phyloP scores from a whole-genome alignment of 305 asterid genomes.

The Plantago coronopus region DNA sequence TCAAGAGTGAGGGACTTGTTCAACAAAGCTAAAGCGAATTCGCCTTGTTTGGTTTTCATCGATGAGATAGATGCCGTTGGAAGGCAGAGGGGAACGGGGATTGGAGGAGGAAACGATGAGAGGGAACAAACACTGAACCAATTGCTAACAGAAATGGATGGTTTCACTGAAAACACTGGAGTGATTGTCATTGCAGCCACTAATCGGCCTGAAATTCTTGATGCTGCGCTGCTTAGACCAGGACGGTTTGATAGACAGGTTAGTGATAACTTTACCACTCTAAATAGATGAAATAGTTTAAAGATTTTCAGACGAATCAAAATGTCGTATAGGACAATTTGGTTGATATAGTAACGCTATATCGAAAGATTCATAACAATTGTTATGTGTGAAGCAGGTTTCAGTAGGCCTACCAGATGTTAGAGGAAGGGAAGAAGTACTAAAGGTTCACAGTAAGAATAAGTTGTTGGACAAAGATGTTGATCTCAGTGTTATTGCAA shows the following conservation, averaged over 20 bases:
- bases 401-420: constrained; percentile 57
- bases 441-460: constrained; percentile 49
- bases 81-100: constrained; percentile 67
- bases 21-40: constrained; percentile 53
- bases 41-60: constrained; percentile 63
- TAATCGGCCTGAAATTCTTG: constrained; percentile 70
- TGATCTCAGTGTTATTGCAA: constrained; percentile 50
- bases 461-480: constrained; percentile 46
- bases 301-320: no score
- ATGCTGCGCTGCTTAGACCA: constrained; percentile 64
- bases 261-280: not conserved
- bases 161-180: constrained; percentile 53
- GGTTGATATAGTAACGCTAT: no score
- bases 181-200: constrained; percentile 72
- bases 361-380: not conserved
- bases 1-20: constrained; percentile 72
- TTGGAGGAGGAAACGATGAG: constrained; percentile 78
- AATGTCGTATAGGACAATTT: not conserved
- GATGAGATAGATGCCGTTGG: constrained; percentile 82
- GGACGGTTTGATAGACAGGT: constrained; percentile 80
- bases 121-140: constrained; percentile 75
- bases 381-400: constrained; percentile 30
- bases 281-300: not conserved
- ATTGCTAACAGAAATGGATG: constrained; percentile 72
- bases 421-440: constrained; percentile 54